A percentile compares a stretch with the other conserved stretches of the same genome.
Conservation (phyloP, 192 early-diverging fungal species). For the Entomortierella lignicola region DNA sequence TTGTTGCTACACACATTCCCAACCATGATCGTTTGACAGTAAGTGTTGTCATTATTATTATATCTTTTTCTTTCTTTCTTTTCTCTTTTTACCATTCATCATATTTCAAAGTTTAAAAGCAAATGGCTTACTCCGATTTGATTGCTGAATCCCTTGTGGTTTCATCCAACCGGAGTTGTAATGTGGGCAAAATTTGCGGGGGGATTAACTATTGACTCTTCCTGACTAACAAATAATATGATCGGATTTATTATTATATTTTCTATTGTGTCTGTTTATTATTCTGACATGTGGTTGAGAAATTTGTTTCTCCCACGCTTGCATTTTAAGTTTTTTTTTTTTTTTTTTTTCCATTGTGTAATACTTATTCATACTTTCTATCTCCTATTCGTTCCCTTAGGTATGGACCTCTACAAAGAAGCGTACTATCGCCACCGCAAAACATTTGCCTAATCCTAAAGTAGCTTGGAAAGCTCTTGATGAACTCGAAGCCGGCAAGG, state of each 20-base stretch:
- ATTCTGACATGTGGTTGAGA: background rate
- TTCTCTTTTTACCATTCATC: too few relatives aligned
- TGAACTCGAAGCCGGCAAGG: constrained; percentile 96
- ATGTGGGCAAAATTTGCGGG: too few relatives aligned
- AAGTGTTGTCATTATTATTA: constrained; percentile 3
- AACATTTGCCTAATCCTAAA: constrained; percentile 82
- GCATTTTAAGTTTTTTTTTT: constrained; percentile 16
- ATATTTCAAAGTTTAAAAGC: too few relatives aligned
- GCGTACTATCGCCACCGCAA: constrained; percentile 92
- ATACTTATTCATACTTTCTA: background rate
- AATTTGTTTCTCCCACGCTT: constrained; percentile 24
- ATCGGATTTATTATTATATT: too few relatives aligned
- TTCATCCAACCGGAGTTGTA: too few relatives aligned
- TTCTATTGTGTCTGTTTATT: background rate
- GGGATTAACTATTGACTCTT: background rate
- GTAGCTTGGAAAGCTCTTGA: constrained; percentile 97
- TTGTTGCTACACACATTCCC: constrained; percentile 82
- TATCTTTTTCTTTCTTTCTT: too few relatives aligned
- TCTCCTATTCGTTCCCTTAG: constrained; percentile 5
- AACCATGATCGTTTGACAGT: constrained; percentile 74
- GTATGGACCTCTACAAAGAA: constrained; percentile 98
- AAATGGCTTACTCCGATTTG: too few relatives aligned
- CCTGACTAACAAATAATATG: too few relatives aligned
- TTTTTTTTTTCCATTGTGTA: too few relatives aligned
- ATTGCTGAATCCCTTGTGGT: too few relatives aligned